Evolutionary conservation across 139 green algal species (phyloP).

Genomic region (Zygnema cylindricum): DNA sequence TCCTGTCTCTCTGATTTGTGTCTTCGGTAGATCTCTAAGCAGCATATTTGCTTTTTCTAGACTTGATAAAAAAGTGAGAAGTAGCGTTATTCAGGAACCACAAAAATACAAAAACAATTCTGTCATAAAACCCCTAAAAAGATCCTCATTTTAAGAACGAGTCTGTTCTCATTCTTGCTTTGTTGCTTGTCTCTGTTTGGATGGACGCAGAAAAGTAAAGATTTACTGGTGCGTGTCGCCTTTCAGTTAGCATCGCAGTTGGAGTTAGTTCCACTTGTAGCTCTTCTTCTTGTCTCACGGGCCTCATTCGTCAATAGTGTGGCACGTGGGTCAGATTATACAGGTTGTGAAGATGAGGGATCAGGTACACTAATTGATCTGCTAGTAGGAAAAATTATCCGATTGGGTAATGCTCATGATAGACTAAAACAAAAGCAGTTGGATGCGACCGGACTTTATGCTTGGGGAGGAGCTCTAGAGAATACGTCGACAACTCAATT

Average conservation of each 20-base stretch:
- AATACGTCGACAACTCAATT: neutral
- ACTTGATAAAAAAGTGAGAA: too few relatives aligned
- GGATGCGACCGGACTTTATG: neutral
- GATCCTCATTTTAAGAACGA: too few relatives aligned
- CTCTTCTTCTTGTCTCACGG: constrained; percentile 35
- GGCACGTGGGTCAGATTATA: constrained; percentile 3
- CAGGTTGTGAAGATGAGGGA: neutral
- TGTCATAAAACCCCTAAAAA: too few relatives aligned
- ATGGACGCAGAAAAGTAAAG: constrained; percentile 17
- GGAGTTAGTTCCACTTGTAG: constrained; percentile 17
- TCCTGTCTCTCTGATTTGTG: too few relatives aligned
- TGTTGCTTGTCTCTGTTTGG: too few relatives aligned
- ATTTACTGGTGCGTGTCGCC: constrained; percentile 13
- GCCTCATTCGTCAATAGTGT: constrained; percentile 9
- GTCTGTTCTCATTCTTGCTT: too few relatives aligned
- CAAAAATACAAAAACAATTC: too few relatives aligned
- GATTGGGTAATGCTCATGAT: neutral
- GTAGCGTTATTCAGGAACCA: too few relatives aligned
- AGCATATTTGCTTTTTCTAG: too few relatives aligned
- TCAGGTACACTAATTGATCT: neutral
- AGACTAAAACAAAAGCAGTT: neutral
- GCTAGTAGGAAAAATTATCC: neutral
- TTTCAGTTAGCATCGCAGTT: constrained; percentile 20
- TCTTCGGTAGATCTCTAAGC: too few relatives aligned
- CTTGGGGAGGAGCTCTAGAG: neutral